Base-by-base conservation (phyloP, 306 rosid genomes). In the Cucumis melo region DNA sequence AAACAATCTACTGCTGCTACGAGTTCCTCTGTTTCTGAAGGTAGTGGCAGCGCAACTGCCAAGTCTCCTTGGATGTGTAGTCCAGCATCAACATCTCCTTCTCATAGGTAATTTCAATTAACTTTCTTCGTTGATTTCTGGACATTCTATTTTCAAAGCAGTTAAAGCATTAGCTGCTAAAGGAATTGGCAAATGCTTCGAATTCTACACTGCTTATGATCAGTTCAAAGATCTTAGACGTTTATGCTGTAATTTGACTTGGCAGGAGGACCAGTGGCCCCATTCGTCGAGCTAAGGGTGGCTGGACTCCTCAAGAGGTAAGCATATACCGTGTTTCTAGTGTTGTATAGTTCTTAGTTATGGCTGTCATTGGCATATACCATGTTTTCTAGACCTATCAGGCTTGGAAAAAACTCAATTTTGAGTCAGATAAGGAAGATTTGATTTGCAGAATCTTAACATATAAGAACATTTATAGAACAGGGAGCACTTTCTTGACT, bases 281-380 rank as follows among this genome's bases (percentile, higher is more conserved):
- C 57, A 90, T 94, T 78, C 93, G 99, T 78, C 91, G 99, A 20
- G 99, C 99, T 3, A 94, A 92, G 87, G 99, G 98, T 46, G 99
- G 99, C 77, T 94, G 99, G 99, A 94, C 99, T 38, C 95, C 91
- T 1, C 82, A 92, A 81, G 99, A 94, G 96, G 99, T 94, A 77
- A 50, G 61, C 79, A 77, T 46, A n/a, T n/a, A n/a, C n/a, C n/a
- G n/a, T n/a, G 77, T 23, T 73, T 24, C 17, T 73, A 10, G 10
- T 73, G 57, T 73, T 73, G 61, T 6, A 50, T 27, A 7, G 27
- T 73, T 73, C 16, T 2, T 73, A 15, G 61, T 51, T 36, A 50
- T 51, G 20, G 17, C 19, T 15, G 76, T 50, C 2, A 72, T 38
- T 50, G 44, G 5, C 60, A 27, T 50, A 5, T 48, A 24, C 44